A percentile compares a stretch with the other conserved stretches of the same genome.
Conservation (phyloP, 257 asterid genomes). For the Solanum bukasovii region DNA sequence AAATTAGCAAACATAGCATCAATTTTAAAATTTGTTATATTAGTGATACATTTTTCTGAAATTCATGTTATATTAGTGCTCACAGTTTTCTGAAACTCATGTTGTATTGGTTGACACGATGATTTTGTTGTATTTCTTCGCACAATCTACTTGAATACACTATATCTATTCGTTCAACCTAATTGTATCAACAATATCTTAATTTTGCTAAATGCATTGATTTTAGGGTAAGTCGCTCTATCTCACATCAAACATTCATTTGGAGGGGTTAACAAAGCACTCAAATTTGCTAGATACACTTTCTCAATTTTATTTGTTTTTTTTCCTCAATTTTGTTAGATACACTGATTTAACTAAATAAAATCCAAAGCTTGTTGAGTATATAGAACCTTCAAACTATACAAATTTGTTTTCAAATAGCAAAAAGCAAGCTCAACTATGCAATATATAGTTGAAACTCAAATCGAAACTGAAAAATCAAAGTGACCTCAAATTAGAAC, state of each 20-base stretch:
- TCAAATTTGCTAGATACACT: background rate
- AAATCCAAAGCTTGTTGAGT: background rate
- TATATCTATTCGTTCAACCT: too few species aligned
- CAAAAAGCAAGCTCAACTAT: too few species aligned
- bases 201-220: background rate
- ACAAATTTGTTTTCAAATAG: too few species aligned
- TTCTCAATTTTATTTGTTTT: background rate
- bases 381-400: background rate
- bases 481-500: too few species aligned
- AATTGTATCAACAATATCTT: too few species aligned
- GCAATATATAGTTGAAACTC: too few species aligned
- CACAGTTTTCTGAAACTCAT: too few species aligned
- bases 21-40: too few species aligned
- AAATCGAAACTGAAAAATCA: too few species aligned
- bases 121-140: too few species aligned
- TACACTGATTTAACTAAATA: background rate
- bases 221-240: background rate
- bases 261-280: background rate
- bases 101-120: background rate
- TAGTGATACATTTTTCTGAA: too few species aligned
- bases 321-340: background rate
- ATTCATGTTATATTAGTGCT: background rate
- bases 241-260: background rate
- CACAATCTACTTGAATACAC: background rate
- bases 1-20: too few species aligned